Percentiles rank a stretch among this genome's conserved stretches.
Conservation (phyloP, 1,284 basidiomycete species). For the Ustilago bromivora region DNA sequence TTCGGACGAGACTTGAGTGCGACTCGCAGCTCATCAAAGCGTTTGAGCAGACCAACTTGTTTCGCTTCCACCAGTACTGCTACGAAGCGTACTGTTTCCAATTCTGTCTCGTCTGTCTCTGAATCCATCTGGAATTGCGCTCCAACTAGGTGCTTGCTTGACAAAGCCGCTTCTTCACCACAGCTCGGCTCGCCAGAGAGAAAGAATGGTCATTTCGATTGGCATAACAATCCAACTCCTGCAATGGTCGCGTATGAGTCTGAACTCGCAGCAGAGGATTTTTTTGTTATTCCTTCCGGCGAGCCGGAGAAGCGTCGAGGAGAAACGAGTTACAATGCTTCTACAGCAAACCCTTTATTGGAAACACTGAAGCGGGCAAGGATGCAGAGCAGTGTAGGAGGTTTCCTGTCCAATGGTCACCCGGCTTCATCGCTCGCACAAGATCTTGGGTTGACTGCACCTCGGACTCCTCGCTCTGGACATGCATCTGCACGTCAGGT, state of each 20-base stretch:
- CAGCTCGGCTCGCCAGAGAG: conserved; percentile 54
- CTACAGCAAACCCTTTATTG: conserved; percentile 14
- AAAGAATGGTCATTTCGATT: conserved; percentile 46
- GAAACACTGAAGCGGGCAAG: conserved; percentile 24
- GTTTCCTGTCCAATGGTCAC: conserved; percentile 56
- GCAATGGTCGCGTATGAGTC: conserved; percentile 44
- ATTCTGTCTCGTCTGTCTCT: conserved; percentile 1
- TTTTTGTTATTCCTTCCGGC: conserved; percentile 36
- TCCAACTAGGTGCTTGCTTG: conserved; percentile 24
- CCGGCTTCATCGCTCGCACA: conserved; percentile 59
- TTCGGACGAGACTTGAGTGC: conserved; percentile 46
- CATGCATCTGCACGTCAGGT: conserved; percentile 36
- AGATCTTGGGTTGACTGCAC: conserved; percentile 49
- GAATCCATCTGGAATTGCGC: not conserved
- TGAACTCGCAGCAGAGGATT: conserved; percentile 23
- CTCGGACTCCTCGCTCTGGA: conserved; percentile 48
- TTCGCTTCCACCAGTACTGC: conserved; percentile 28
- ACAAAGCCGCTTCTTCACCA: conserved; percentile 48
- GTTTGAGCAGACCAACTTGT: conserved; percentile 19
- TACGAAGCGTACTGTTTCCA: conserved; percentile 5
- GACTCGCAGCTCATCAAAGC: conserved; percentile 13
- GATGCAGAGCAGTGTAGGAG: conserved; percentile 31
- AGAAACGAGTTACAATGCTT: conserved; percentile 32
- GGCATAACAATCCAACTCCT: conserved; percentile 53
- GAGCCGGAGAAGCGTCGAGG: conserved; percentile 37